Percentiles rank a stretch among this genome's conserved stretches.
These are phyloP conservation scores for Septoria petroselini DNA, from an alignment of 2,329 filamentous ascomycete genomes.

Conservation along the genomic window DNA sequence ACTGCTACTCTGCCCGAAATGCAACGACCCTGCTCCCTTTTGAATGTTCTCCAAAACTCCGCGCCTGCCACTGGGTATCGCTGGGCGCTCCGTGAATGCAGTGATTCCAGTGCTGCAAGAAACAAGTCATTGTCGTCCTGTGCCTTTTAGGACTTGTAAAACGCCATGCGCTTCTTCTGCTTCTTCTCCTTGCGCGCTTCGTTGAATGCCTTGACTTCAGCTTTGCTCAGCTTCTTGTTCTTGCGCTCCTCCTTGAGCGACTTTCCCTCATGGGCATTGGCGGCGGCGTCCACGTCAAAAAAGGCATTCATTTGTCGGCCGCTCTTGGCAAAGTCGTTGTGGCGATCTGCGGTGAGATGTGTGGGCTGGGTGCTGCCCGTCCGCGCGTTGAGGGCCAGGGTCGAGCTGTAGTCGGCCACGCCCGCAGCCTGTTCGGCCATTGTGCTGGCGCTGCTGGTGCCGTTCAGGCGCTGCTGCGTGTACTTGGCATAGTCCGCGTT, in stretches of 20 bases:
- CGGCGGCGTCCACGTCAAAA: constrained; percentile 90
- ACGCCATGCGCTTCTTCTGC: constrained; percentile 89
- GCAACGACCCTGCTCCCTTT: background rate
- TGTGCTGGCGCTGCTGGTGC: constrained; percentile 32
- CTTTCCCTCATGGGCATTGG: constrained; percentile 82
- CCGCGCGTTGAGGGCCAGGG: constrained; percentile 84
- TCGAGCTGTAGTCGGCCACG: constrained; percentile 56
- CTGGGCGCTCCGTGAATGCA: constrained; percentile 1
- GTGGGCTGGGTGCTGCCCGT: constrained; percentile 76
- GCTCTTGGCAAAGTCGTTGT: constrained; percentile 84
- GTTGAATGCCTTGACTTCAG: constrained; percentile 86
- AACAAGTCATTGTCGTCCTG: background rate
- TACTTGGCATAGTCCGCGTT: constrained; percentile 81
- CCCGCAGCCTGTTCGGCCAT: constrained; percentile 34
- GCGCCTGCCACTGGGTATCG: constrained; percentile 7
- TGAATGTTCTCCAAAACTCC: background rate
- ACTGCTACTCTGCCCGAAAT: background rate
- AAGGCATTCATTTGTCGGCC: constrained; percentile 86
- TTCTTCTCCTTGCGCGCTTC: constrained; percentile 86
- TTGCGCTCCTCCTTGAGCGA: constrained; percentile 89
- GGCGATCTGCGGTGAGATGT: constrained; percentile 67
- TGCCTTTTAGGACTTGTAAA: constrained; percentile 74
- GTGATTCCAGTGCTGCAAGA: background rate
- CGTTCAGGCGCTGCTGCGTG: constrained; percentile 36
- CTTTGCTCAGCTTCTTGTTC: constrained; percentile 76